These are phyloP conservation scores for Parachlorella kessleri DNA, from an alignment of 139 green algal species.

Conservation along the genomic window DNA sequence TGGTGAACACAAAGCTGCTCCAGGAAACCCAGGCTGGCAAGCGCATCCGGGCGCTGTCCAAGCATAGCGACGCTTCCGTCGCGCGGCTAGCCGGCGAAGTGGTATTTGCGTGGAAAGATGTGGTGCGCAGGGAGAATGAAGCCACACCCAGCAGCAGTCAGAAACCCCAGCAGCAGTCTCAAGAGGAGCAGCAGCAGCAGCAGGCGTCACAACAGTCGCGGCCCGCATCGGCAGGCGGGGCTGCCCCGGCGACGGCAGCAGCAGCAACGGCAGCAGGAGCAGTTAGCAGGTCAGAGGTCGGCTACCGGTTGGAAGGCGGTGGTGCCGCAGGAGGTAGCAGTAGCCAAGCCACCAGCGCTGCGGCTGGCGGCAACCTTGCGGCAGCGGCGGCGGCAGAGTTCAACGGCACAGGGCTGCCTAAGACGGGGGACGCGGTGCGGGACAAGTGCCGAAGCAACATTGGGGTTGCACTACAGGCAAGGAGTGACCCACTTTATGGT, in stretches of 20 bases:
- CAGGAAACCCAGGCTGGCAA: slow-evolving; percentile 79
- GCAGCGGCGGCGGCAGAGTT: not conserved
- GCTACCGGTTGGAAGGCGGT: not conserved
- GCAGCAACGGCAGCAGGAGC: no score
- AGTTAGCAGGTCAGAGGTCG: not conserved
- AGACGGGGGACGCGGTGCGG: slow-evolving; percentile 51
- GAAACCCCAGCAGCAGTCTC: not conserved
- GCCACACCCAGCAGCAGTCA: not conserved
- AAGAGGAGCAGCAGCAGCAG: not conserved
- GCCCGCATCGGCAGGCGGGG: not conserved
- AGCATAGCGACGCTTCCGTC: slow-evolving; percentile 56
- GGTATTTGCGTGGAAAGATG: slow-evolving; percentile 77
- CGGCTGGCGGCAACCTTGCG: not conserved
- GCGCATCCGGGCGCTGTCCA: slow-evolving; percentile 73
- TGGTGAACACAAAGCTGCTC: slow-evolving; percentile 69
- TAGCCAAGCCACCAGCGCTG: not conserved
- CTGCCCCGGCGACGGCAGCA: slow-evolving; percentile 6
- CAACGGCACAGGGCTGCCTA: not conserved
- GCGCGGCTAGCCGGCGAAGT: slow-evolving; percentile 53
- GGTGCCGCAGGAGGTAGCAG: not conserved
- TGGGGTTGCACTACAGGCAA: slow-evolving; percentile 39
- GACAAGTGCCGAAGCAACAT: slow-evolving; percentile 66
- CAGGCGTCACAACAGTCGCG: not conserved
- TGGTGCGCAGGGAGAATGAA: slow-evolving; percentile 15
- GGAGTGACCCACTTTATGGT: no score